A percentile compares a stretch with the other conserved stretches of the same genome.
These are phyloP conservation scores for Radiomyces spectabilis DNA, from an alignment of 192 early-diverging fungal species.

Conservation along the genomic window DNA sequence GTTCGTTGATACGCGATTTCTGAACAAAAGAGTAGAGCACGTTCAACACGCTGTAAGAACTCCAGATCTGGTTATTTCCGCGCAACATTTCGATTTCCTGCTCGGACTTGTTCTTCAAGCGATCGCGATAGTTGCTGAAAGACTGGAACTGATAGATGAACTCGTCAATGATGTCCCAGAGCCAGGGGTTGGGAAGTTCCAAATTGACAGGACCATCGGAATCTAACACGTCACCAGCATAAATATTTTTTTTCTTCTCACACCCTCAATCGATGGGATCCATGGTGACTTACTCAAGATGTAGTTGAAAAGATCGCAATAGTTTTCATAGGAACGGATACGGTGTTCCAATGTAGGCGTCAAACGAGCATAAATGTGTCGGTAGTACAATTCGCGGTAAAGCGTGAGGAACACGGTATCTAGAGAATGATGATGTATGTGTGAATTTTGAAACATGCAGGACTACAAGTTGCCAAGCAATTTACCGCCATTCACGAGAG, in stretches of 20 bases:
- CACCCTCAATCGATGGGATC: too few species aligned
- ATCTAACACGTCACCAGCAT: conserved; percentile 33
- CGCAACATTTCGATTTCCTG: conserved; percentile 77
- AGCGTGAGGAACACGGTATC: conserved; percentile 85
- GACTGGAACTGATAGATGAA: conserved; percentile 99
- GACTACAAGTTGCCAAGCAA: not conserved
- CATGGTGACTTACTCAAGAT: conserved; percentile 64
- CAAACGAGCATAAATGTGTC: conserved; percentile 92
- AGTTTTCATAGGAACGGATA: conserved; percentile 91
- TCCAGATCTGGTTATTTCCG: conserved; percentile 88
- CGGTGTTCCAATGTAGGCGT: conserved; percentile 85
- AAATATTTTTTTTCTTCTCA: not conserved
- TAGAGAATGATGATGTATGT: conserved; percentile 10
- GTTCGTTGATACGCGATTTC: conserved; percentile 92
- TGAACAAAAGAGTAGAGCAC: conserved; percentile 94
- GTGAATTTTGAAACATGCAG: not conserved
- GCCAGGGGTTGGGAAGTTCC: conserved; percentile 97
- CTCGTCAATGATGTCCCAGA: conserved; percentile 99
- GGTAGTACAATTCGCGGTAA: conserved; percentile 95
- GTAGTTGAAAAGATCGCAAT: conserved; percentile 95
- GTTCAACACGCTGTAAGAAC: conserved; percentile 92
- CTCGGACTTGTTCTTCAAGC: conserved; percentile 69
- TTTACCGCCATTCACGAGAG: conserved; percentile 78
- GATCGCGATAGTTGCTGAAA: conserved; percentile 91
- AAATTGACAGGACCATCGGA: conserved; percentile 79